These are phyloP conservation scores for Micractinium sp. DNA, from an alignment of 139 green algal species.

Conservation along the genomic window DNA sequence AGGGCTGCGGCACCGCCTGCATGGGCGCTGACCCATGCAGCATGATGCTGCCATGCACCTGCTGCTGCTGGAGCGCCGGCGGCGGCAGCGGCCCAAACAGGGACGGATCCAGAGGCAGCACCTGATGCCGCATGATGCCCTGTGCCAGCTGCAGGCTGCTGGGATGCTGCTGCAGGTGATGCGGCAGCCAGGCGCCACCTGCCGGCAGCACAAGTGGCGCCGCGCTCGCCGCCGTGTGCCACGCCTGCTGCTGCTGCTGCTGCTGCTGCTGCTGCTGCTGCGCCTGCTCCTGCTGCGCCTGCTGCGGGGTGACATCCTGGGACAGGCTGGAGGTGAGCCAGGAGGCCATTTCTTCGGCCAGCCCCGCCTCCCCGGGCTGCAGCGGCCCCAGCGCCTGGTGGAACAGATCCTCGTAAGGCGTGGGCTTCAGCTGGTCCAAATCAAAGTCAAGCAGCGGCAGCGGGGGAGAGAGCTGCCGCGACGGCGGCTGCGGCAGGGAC, in stretches of 20 bases:
- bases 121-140: conserved; percentile 2
- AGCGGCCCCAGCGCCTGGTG: neutral
- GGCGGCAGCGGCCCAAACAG: neutral
- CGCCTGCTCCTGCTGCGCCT: neutral
- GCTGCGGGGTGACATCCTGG: neutral
- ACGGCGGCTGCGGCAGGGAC: neutral
- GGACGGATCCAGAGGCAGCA: neutral
- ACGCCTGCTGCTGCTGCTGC: conserved; percentile 6
- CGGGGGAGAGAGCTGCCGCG: neutral
- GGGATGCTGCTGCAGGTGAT: neutral
- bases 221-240: neutral
- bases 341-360: conserved; percentile 22
- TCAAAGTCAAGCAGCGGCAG: conserved; percentile 39
- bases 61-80: neutral
- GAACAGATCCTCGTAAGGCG: neutral
- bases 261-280: neutral
- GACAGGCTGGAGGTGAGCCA: conserved; percentile 24
- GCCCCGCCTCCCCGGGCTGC: neutral
- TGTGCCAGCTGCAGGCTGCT: neutral
- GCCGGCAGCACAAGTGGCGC: neutral
- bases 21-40: too few species aligned
- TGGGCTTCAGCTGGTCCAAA: neutral
- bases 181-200: neutral
- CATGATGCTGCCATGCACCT: too few species aligned
- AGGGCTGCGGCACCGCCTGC: neutral